phyloP scores from a whole-genome alignment of 768 basidiomycete species.

The Pleurotus platypus region DNA sequence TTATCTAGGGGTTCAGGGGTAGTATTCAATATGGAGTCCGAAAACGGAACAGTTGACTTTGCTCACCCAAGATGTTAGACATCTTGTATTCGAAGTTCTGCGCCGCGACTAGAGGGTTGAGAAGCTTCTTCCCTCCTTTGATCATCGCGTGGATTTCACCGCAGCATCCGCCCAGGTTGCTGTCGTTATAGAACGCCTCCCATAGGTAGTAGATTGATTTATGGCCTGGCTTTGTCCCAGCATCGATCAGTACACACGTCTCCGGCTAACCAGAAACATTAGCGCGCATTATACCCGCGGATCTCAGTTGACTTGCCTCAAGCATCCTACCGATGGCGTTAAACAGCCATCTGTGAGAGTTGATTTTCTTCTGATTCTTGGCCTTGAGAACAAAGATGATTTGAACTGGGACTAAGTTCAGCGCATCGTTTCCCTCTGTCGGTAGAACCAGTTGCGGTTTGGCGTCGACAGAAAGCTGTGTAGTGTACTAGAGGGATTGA shows the following conservation, averaged over 20 bases:
- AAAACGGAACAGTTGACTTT: not conserved
- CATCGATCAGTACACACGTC: conserved; percentile 82
- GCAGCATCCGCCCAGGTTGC: conserved; percentile 80
- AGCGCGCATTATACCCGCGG: no score
- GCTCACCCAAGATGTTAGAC: conserved; percentile 85
- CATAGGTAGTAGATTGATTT: conserved; percentile 94
- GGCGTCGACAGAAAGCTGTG: conserved; percentile 88
- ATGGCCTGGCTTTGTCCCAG: conserved; percentile 93
- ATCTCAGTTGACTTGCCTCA: conserved; percentile 38
- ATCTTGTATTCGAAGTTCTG: conserved; percentile 99
- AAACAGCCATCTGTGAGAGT: conserved; percentile 93
- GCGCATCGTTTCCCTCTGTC: conserved; percentile 73
- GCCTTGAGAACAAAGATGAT: conserved; percentile 89
- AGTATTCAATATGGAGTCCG: no score
- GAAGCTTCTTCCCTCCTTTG: conserved; percentile 82
- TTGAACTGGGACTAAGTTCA: conserved; percentile 89
- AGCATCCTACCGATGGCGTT: conserved; percentile 85
- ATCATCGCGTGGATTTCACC: conserved; percentile 96
- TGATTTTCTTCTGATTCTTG: conserved; percentile 94
- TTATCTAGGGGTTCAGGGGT: conserved; percentile 52
- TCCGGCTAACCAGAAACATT: not conserved
- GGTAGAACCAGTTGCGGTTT: conserved; percentile 89
- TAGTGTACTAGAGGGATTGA: conserved; percentile 70
- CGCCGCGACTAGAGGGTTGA: conserved; percentile 92
- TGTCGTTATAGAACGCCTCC: conserved; percentile 84